phyloP scores from a whole-genome alignment of 202 grass and related monocot genomes.

The Zoysia matrella region DNA sequence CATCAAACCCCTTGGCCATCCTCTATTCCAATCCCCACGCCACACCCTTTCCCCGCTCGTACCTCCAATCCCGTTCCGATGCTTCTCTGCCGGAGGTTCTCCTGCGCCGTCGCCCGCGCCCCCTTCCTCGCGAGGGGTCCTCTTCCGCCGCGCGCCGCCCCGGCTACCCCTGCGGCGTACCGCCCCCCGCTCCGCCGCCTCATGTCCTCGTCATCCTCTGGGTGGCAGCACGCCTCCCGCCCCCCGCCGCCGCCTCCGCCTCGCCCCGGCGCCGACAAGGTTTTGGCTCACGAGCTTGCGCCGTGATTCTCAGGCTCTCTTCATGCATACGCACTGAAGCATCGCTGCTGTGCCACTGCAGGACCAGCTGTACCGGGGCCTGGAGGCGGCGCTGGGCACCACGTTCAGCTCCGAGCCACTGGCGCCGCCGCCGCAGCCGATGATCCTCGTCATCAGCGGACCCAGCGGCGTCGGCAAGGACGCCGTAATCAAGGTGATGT shows the following conservation, averaged over 20 bases:
- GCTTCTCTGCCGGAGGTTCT: conserved; percentile 66
- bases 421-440: conserved; percentile 63
- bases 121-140: conserved; percentile 40
- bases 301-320: not conserved
- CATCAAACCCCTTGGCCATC: conserved; percentile 16
- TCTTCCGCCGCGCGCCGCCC: conserved; percentile 33
- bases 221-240: conserved; percentile 50
- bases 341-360: conserved; percentile 31
- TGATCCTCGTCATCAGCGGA: conserved; percentile 89
- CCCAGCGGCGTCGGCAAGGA: conserved; percentile 96
- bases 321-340: conserved; percentile 16
- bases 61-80: conserved; percentile 25
- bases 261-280: conserved; percentile 49
- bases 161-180: conserved; percentile 2
- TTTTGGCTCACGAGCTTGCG: conserved; percentile 1
- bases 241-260: conserved; percentile 39
- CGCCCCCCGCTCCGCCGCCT: conserved; percentile 44
- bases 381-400: conserved; percentile 76
- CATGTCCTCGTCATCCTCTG: conserved; percentile 53
- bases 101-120: conserved; percentile 39
- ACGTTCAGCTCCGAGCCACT: conserved; percentile 80
- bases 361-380: conserved; percentile 66
- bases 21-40: not conserved
- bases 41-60: not conserved
- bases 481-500: conserved; percentile 81